These are phyloP conservation scores for Ophiognomonia clavigignenti-juglandacearum DNA, from an alignment of 2,329 filamentous ascomycete species.

Conservation along the genomic window DNA sequence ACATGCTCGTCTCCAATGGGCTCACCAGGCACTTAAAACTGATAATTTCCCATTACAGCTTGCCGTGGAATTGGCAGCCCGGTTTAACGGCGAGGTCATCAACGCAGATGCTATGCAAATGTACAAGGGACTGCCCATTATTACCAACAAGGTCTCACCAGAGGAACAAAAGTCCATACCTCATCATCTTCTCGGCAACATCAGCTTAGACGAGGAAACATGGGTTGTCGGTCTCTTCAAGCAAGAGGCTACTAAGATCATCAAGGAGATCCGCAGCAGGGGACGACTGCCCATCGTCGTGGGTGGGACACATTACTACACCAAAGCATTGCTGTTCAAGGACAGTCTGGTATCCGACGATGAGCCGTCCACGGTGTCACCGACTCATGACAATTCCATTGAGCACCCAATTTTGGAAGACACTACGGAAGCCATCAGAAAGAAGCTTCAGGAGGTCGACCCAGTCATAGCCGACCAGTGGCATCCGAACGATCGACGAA, in stretches of 20 bases:
- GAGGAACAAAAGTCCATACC: conserved; percentile 74
- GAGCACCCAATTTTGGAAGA: conserved; percentile 68
- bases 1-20: conserved; percentile 18
- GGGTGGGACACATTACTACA: conserved; percentile 94
- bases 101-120: conserved; percentile 99
- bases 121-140: conserved; percentile 85
- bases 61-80: conserved; percentile 78
- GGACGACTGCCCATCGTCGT: conserved; percentile 86
- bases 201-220: conserved; percentile 69
- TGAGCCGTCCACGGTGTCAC: not conserved
- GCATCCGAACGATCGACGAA: conserved; percentile 90
- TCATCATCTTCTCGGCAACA: conserved; percentile 81
- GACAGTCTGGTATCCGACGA: conserved; percentile 52
- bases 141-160: conserved; percentile 84
- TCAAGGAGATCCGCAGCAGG: conserved; percentile 71
- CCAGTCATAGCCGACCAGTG: conserved; percentile 84
- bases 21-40: not conserved
- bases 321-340: conserved; percentile 80
- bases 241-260: conserved; percentile 60
- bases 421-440: conserved; percentile 65
- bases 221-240: conserved; percentile 83
- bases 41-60: conserved; percentile 48
- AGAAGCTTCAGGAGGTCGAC: conserved; percentile 73
- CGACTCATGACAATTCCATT: conserved; percentile 24
- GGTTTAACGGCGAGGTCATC: conserved; percentile 88